A percentile compares a stretch with the other conserved stretches of the same genome.
These are phyloP conservation scores for Venturia effusa DNA, from an alignment of 2,329 filamentous ascomycete genomes.

Conservation along the genomic window DNA sequence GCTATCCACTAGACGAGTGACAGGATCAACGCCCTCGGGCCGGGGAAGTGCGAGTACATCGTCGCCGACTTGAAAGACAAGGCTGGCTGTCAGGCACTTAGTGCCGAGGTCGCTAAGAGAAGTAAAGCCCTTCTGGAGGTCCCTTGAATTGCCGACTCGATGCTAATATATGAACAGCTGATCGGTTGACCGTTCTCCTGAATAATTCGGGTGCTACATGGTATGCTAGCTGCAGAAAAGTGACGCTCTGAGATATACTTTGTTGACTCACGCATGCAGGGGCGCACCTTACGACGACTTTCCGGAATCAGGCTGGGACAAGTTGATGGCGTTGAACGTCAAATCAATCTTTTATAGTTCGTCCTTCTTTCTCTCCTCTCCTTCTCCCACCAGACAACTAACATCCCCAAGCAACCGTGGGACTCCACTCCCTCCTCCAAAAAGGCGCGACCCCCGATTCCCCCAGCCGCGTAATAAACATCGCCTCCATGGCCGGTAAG, in stretches of 20 bases:
- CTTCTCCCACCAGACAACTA: not conserved
- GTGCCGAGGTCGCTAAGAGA: conserved; percentile 21
- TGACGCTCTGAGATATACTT: no score
- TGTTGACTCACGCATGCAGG: conserved; percentile 10
- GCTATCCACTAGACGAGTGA: conserved; percentile 23
- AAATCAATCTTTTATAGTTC: conserved; percentile 40
- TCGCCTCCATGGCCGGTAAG: conserved; percentile 36
- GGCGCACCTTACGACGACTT: conserved; percentile 48
- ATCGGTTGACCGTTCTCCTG: conserved; percentile 36
- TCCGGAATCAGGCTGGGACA: conserved; percentile 46
- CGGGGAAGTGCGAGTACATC: conserved; percentile 40
- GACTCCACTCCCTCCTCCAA: conserved; percentile 36
- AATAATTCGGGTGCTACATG: conserved; percentile 45
- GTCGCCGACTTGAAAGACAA: conserved; percentile 42
- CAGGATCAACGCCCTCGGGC: conserved; percentile 40
- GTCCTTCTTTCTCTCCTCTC: conserved; percentile 1
- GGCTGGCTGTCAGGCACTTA: conserved; percentile 37
- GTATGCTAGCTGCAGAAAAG: conserved; percentile 12
- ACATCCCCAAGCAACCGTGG: conserved; percentile 19
- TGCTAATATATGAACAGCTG: conserved; percentile 25
- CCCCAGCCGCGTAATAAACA: conserved; percentile 41
- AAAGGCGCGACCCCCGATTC: conserved; percentile 33
- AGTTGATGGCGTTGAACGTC: conserved; percentile 44
- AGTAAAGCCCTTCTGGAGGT: not conserved
- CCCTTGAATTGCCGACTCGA: not conserved